phyloP scores from a whole-genome alignment of 768 basidiomycete species.

The Xerocomus brunneocitrinus region DNA sequence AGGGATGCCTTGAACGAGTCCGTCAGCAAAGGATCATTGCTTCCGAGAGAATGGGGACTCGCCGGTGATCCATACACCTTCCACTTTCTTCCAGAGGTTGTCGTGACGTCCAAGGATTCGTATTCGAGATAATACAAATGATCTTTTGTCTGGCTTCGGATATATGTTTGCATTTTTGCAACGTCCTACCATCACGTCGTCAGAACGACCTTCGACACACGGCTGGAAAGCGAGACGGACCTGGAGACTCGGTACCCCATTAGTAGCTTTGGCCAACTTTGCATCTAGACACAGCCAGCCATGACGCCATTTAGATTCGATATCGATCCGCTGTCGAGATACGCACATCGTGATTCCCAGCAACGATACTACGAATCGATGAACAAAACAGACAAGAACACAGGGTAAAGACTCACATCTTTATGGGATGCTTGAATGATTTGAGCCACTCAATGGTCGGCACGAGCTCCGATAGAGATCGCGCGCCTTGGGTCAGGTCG shows the following conservation, averaged over 20 bases:
- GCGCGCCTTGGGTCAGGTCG: conserved; percentile 42
- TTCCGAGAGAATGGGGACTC: conserved; percentile 12
- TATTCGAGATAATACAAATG: conserved; percentile 54
- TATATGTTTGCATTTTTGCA: conserved; percentile 18
- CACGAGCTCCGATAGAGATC: conserved; percentile 41
- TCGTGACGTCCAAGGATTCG: conserved; percentile 31
- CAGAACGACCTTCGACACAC: neutral
- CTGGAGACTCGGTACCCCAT: conserved; percentile 7
- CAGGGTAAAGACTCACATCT: conserved; percentile 43
- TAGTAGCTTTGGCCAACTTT: conserved; percentile 6
- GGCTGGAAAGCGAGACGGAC: conserved; percentile 7
- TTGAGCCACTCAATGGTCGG: conserved; percentile 56
- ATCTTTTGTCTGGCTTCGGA: conserved; percentile 22
- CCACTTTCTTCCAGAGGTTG: conserved; percentile 48
- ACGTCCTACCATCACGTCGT: conserved; percentile 15
- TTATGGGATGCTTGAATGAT: conserved; percentile 50
- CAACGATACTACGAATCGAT: conserved; percentile 46
- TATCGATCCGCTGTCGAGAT: neutral
- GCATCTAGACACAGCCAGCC: conserved; percentile 27
- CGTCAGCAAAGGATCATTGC: neutral
- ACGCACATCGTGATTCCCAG: conserved; percentile 66
- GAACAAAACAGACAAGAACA: neutral
- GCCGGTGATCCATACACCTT: conserved; percentile 67
- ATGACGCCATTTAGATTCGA: neutral
- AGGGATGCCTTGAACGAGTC: conserved; percentile 38